phyloP scores from a whole-genome alignment of 148 eudicot genomes.

The Camellia lanceoleosa region DNA sequence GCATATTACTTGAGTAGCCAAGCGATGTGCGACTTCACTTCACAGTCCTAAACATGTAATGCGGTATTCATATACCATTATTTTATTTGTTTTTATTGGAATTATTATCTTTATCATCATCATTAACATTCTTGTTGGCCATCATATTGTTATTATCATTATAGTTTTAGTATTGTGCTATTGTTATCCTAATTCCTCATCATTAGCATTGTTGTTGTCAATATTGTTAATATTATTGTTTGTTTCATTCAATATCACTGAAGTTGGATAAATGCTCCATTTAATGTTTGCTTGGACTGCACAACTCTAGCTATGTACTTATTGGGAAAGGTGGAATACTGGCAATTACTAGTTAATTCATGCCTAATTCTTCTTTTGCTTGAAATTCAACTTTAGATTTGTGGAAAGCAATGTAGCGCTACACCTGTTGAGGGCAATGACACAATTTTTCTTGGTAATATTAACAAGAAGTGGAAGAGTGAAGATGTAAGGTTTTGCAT shows the following conservation, averaged over 20 bases:
- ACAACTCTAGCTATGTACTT: neutral
- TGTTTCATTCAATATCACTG: neutral
- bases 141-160: neutral
- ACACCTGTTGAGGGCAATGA: conserved; percentile 58
- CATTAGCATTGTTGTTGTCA: neutral
- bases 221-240: neutral
- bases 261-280: neutral
- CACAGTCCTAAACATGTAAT: neutral
- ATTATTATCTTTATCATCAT: neutral
- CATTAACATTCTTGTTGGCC: neutral
- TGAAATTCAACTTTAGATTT: conserved; percentile 36
- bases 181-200: neutral
- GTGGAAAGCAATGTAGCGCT: conserved; percentile 56
- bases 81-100: neutral
- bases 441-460: conserved; percentile 62
- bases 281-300: neutral
- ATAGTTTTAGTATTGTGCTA: neutral
- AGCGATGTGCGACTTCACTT: too few relatives aligned
- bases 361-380: conserved; percentile 9
- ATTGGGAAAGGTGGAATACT: neutral
- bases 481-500: conserved; percentile 45
- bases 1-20: too few relatives aligned
- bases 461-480: conserved; percentile 63
- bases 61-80: neutral
- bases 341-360: neutral